A percentile compares a stretch with the other conserved stretches of the same genome.
Conservation (phyloP, 805 yeast genomes). For the Saturnispora kantuleensis region DNA sequence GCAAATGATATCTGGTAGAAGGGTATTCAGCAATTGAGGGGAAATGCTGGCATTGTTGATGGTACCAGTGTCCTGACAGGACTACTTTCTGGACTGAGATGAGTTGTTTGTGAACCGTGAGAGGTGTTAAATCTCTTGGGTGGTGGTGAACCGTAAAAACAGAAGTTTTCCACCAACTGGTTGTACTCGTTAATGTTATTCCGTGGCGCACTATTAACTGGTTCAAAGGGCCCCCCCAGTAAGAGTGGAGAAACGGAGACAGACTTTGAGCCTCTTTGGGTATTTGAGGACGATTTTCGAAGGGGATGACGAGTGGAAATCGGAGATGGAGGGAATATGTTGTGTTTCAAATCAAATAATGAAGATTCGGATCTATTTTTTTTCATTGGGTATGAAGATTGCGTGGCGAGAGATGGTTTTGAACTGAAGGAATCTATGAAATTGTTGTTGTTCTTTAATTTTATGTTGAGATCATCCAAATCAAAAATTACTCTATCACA, state of each 20-base stretch:
- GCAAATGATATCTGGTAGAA: too few relatives aligned
- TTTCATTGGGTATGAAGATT: constrained; percentile 17
- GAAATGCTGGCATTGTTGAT: too few relatives aligned
- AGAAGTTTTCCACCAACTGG: constrained; percentile 22
- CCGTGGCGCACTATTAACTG: not conserved
- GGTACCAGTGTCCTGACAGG: too few relatives aligned
- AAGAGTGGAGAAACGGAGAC: constrained; percentile 7
- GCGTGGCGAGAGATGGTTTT: constrained; percentile 16
- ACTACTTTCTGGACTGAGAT: not conserved
- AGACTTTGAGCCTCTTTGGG: constrained; percentile 1
- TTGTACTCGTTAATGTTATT: constrained; percentile 13
- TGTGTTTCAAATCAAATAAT: constrained; percentile 12
- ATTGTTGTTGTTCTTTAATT: constrained; percentile 22
- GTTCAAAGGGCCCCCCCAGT: not conserved
- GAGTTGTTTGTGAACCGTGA: not conserved
- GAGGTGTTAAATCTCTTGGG: not conserved
- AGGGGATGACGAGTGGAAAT: constrained; percentile 1
- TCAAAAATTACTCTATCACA: constrained; percentile 10
- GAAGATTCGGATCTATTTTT: constrained; percentile 26
- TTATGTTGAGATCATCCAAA: constrained; percentile 23
- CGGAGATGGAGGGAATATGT: not conserved
- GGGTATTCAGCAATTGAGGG: too few relatives aligned
- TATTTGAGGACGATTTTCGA: not conserved
- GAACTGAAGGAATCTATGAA: constrained; percentile 20
- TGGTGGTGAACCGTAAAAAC: constrained; percentile 21